Base-by-base conservation (phyloP, 148 eudicot species). In the Drosera capensis region DNA sequence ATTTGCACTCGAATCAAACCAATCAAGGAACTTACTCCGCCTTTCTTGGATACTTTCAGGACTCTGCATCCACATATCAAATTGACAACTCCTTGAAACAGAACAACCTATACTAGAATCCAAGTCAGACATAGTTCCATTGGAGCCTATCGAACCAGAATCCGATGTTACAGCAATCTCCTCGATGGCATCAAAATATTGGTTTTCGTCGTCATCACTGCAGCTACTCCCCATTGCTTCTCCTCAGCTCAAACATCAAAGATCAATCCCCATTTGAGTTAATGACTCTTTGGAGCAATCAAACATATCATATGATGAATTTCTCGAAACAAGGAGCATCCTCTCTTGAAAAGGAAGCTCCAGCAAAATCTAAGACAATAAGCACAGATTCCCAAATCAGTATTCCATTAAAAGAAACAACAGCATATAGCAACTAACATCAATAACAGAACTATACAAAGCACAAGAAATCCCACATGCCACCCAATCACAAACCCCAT, bases 161-260 rank as follows among this genome's bases (percentile, higher is more conserved):
- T 77, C 90, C 23, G 86, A 82, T 15, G 70, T 64, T 38, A 83
- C 74, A 52, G 71, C 41, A 25, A 65, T 56, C 50, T 71, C 92
- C n/a, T 71, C 87, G 42, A 65, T 57, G 5, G 81, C 40, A 55
- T 88, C 97, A 59, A 68, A 84, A 56, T 74, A 88, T 25, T 66
- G 59, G 34, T 77, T 88, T 37, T 48, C 68, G 40, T 63, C 73
- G 50, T 68, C 73, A 50, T 52, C 57, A 28, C 31, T 28, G 9
- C 31, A 68, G 66, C 76, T 67, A 67, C 62, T n/a, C n/a, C n/a
- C 83, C 90, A 77, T 74, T 46, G 37, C 52, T 76, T 57, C 48
- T n/a, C 55, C 68, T 58, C 63, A 54, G 71, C 55, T 83, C 86
- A 79, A 71, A 64, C 94, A n/a, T n/a, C n/a, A n/a, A n/a, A n/a